These are phyloP conservation scores for Arctostaphylos glauca DNA, from an alignment of 148 eudicot species.

Conservation along the genomic window DNA sequence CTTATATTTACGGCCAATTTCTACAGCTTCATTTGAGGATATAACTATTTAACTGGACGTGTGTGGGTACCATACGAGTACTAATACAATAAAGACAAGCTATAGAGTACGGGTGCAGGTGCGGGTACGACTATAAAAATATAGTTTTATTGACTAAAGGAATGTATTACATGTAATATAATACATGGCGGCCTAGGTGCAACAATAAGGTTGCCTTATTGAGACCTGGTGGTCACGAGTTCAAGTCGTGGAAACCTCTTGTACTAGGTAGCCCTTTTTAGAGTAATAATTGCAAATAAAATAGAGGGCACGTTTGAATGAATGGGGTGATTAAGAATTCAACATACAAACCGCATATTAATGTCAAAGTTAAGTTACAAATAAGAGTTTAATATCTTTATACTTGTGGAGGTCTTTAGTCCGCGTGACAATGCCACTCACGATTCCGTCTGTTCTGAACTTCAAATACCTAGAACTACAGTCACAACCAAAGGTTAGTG, in stretches of 20 bases:
- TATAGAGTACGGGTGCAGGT: not conserved
- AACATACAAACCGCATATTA: not conserved
- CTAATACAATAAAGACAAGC: not conserved
- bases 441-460: too few species aligned
- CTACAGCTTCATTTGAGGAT: not conserved
- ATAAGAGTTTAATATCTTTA: not conserved
- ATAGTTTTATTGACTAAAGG: not conserved
- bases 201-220: too few species aligned
- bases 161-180: not conserved
- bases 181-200: too few species aligned
- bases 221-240: too few species aligned
- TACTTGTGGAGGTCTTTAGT: not conserved
- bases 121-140: not conserved
- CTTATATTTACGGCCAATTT: not conserved
- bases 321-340: not conserved
- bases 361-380: not conserved
- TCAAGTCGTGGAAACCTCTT: too few species aligned
- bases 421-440: too few species aligned
- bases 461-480: too few species aligned
- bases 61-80: not conserved
- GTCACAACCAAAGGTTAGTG: too few species aligned
- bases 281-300: not conserved
- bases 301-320: not conserved
- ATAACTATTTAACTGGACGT: not conserved
- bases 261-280: too few species aligned